Evolutionary conservation across 192 early-diverging fungal species (phyloP).

Genomic region (Coemansia sp.): DNA sequence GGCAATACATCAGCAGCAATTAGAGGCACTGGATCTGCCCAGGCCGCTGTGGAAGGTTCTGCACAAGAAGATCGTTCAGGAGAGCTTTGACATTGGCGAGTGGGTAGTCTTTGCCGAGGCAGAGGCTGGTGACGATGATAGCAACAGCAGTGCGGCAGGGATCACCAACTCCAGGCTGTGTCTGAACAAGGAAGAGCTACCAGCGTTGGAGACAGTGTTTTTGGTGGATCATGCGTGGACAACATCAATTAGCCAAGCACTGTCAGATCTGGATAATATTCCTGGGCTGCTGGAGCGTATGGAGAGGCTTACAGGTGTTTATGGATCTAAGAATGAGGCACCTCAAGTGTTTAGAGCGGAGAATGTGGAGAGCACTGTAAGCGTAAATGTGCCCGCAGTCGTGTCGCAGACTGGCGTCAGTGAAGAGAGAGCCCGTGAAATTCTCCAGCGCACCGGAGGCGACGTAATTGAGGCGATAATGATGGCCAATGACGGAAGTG

Average conservation of each 20-base stretch:
- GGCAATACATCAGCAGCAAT: slow-evolving; percentile 39
- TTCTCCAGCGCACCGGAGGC: slow-evolving; percentile 55
- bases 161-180: slow-evolving; percentile 27
- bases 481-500: slow-evolving; percentile 29
- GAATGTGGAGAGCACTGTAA: slow-evolving; percentile 12
- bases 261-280: slow-evolving; percentile 54
- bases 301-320: slow-evolving; percentile 62
- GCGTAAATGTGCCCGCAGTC: slow-evolving; percentile 58
- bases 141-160: not conserved
- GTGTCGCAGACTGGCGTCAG: slow-evolving; percentile 60
- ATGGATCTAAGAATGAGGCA: slow-evolving; percentile 36
- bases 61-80: slow-evolving; percentile 29
- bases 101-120: slow-evolving; percentile 30
- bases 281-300: slow-evolving; percentile 64
- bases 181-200: slow-evolving; percentile 31
- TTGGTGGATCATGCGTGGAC: slow-evolving; percentile 76
- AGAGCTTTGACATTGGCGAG: slow-evolving; percentile 41
- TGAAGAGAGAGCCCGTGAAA: slow-evolving; percentile 57
- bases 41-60: slow-evolving; percentile 40
- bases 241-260: slow-evolving; percentile 59
- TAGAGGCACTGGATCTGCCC: slow-evolving; percentile 43
- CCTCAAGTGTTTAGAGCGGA: slow-evolving; percentile 41
- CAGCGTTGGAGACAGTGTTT: slow-evolving; percentile 58
- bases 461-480: slow-evolving; percentile 67
- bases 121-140: not conserved